Conservation (phyloP, 1,139 yeast species). For the Candida tunisiensis region DNA sequence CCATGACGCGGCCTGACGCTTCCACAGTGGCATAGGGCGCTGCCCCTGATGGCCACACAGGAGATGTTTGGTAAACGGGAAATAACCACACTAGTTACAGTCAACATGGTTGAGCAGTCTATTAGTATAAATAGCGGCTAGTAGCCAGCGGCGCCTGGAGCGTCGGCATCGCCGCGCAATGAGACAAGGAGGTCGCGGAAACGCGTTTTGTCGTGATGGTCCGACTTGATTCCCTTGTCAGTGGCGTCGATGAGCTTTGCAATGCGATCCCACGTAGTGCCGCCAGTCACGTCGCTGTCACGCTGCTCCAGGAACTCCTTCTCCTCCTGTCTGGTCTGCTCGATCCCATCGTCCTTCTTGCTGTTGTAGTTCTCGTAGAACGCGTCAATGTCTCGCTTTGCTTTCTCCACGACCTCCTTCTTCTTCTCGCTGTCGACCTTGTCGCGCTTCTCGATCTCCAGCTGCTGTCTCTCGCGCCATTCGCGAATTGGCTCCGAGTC, state of each 20-base stretch:
- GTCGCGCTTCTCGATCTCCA: slow-evolving; percentile 75
- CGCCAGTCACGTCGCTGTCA: slow-evolving; percentile 54
- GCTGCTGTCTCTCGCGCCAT: slow-evolving; percentile 75
- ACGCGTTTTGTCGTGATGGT: slow-evolving; percentile 48
- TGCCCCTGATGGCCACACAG: not conserved
- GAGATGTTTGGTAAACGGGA: not conserved
- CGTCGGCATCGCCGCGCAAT: slow-evolving; percentile 50
- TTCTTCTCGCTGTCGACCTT: slow-evolving; percentile 50
- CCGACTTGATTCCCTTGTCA: slow-evolving; percentile 25
- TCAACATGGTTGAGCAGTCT: not conserved
- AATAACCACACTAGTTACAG: not conserved
- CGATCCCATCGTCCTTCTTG: slow-evolving; percentile 61
- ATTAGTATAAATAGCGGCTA: slow-evolving; percentile 8
- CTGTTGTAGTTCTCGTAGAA: slow-evolving; percentile 85
- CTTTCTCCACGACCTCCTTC: slow-evolving; percentile 53
- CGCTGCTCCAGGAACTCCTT: slow-evolving; percentile 52
- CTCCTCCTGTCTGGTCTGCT: slow-evolving; percentile 53
- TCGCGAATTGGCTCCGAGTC: slow-evolving; percentile 26
- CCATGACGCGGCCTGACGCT: not conserved
- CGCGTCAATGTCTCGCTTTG: slow-evolving; percentile 80
- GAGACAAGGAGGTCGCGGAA: slow-evolving; percentile 51
- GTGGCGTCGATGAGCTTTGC: slow-evolving; percentile 31
- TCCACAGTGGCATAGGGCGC: not conserved
- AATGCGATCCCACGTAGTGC: slow-evolving; percentile 82
- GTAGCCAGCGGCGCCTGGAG: slow-evolving; percentile 55